Base-by-base conservation (phyloP, 345 rosid genomes). In the Eucalyptus erythrocorys region DNA sequence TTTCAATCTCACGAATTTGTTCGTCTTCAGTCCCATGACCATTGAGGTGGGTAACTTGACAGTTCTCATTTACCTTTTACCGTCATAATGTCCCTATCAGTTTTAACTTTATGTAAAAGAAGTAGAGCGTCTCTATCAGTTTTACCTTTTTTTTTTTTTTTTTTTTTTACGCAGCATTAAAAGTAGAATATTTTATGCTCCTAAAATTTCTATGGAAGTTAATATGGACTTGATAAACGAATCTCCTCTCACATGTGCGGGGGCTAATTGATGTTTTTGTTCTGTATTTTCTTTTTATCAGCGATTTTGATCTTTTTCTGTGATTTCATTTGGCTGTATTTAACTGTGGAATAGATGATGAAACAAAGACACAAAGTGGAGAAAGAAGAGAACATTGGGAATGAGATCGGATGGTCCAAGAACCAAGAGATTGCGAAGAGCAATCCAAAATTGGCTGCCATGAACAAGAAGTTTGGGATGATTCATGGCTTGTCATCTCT, bases 401-500 rank as follows among this genome's bases (percentile, higher is more conserved):
- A 92, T 10, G 99, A 97, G 90, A 80, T 95, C 71, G 99, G 99
- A n/a, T 89, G 96, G 98, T 89, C 99, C 12, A 96, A 97, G 98
- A 97, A 97, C 93, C 80, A 21, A 85, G 97, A 96, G 88, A 95
- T 84, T 49, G 99, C 99, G 16, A 96, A 97, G 93, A 88, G 57
- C 57, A 95, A 93, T 88, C 99, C 99, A 4, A 94, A 95, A 94
- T 95, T 97, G 68, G 98, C 98, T 81, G 96, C 99, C 43, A 95
- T 95, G 99, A 96, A 97, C 94, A 96, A 96, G 95, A 97, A 97
- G 92, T 97, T 96, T 42, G 99, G 99, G 76, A 96, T 96, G 99
- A 96, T 95, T 89, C 99, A 95, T 47, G 99, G 98, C 17, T 89
- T 96, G 87, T 97, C 99, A 6, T 97, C 99, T 27, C 95, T 97